Base-by-base conservation (phyloP, 306 rosid species). In the Psophocarpus tetragonolobus region DNA sequence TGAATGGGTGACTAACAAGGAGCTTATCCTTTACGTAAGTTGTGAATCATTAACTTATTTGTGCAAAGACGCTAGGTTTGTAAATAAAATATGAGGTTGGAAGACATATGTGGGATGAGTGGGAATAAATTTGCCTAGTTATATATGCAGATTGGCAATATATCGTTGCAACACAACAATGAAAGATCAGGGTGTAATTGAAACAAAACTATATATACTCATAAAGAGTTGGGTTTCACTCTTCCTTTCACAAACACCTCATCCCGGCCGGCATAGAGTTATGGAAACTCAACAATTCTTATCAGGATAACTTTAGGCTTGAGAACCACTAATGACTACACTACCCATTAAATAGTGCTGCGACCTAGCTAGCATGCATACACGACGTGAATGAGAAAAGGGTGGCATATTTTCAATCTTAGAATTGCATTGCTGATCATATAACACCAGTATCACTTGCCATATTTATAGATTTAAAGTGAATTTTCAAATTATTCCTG, bases 201-300 rank as follows among this genome's bases (percentile, higher is more conserved):
- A 30, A 60, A 30, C 23, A 30, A 60, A 60, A 27, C 66, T 0
- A 27, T 13, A 7, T 38, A 38, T 21, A 60, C 5, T 4, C 17
- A 58, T 20, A 30, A 33, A 48, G 36, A 62, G 45, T 47, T 42
- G 48, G 80, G 48, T 9, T 29, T 8, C 27, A 24, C 11, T 12
- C 48, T 74, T 32, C 36, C 63, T 20, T n/a, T 15, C 39, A 60
- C 12, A 24, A 15, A 54, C 30, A 21, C 21, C 13, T 11, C 50
- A 1, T 2, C 44, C 18, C 33, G 4, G 33, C 33, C 32, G 15
- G 45, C 48, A 45, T 20, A 20, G 8, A 21, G 73, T 47, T 76
- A 76, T 48, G 73, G 73, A 26, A 68, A 68, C 76, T 68, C 45
- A 76, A 54, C 58, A 45, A 11, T 56, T 18, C 26, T 56, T n/a